Conservation (phyloP, 2,329 filamentous ascomycete species). For the Colletotrichum chrysophilum region DNA sequence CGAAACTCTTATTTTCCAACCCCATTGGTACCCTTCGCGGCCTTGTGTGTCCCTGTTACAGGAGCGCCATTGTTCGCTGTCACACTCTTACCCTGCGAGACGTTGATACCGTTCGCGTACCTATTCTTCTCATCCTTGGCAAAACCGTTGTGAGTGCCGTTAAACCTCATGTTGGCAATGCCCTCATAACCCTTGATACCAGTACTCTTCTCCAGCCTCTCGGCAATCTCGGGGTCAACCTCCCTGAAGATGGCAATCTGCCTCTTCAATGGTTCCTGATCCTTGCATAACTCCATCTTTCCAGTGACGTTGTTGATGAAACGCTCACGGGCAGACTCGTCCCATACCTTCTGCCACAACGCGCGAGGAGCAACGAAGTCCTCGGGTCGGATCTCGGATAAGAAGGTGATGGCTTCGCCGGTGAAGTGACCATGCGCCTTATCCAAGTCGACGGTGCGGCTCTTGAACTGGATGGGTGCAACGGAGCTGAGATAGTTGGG, state of each 20-base stretch:
- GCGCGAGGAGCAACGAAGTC: conserved; percentile 55
- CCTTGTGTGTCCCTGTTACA: background rate
- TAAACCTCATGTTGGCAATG: conserved; percentile 60
- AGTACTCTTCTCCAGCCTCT: conserved; percentile 65
- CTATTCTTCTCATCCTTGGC: conserved; percentile 49
- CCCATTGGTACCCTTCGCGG: background rate
- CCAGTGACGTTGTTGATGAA: conserved; percentile 66
- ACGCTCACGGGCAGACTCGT: conserved; percentile 60
- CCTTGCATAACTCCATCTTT: conserved; percentile 63
- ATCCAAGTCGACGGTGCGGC: conserved; percentile 39
- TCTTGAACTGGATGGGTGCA: conserved; percentile 38
- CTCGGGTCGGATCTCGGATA: conserved; percentile 42
- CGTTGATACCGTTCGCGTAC: conserved; percentile 55
- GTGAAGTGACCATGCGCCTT: conserved; percentile 43
- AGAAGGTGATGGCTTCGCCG: conserved; percentile 40
- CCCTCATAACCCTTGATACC: conserved; percentile 65
- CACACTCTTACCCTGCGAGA: background rate
- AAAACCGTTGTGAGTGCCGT: conserved; percentile 67
- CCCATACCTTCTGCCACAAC: conserved; percentile 67
- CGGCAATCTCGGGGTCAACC: conserved; percentile 62
- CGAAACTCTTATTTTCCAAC: background rate
- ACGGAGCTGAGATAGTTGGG: conserved; percentile 24
- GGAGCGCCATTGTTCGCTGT: conserved; percentile 3
- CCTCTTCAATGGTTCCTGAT: conserved; percentile 66
- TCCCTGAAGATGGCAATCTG: conserved; percentile 71